phyloP scores from a whole-genome alignment of 257 asterid genomes.

The Solanum sejunctum region DNA sequence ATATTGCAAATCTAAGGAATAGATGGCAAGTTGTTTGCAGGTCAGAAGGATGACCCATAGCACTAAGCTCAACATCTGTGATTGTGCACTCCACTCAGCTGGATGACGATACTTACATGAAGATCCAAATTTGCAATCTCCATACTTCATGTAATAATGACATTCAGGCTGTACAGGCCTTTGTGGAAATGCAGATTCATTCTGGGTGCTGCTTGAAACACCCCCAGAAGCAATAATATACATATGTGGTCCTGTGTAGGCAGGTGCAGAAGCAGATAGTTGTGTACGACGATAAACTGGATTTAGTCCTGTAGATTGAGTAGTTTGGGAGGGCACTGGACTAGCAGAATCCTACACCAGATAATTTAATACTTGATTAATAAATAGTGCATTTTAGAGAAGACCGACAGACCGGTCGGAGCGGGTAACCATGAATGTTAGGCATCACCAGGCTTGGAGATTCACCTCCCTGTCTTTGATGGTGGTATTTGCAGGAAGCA shows the following conservation, averaged over 20 bases:
- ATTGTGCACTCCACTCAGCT: constrained; percentile 33
- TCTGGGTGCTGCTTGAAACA: constrained; percentile 35
- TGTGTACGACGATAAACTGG: constrained; percentile 42
- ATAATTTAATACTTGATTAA: not conserved
- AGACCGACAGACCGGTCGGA: constrained; percentile 9
- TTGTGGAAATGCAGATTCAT: constrained; percentile 41
- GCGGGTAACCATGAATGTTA: constrained; percentile 5
- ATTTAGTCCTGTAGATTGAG: constrained; percentile 37
- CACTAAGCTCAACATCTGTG: not conserved
- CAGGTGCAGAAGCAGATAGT: constrained; percentile 51
- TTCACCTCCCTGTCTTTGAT: constrained; percentile 58
- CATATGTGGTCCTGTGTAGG: constrained; percentile 39
- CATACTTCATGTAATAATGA: constrained; percentile 53
- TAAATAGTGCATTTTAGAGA: not conserved
- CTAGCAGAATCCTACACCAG: constrained; percentile 33
- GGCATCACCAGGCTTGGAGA: constrained; percentile 30
- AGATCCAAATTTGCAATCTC: constrained; percentile 50
- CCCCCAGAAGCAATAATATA: constrained; percentile 32
- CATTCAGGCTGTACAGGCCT: constrained; percentile 73
- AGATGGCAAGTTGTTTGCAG: no score
- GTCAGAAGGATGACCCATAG: no score
- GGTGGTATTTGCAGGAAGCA: constrained; percentile 69
- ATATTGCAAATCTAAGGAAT: no score
- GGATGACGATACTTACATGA: constrained; percentile 72
- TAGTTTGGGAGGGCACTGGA: constrained; percentile 28